A percentile compares a stretch with the other conserved stretches of the same genome.
phyloP scores from a whole-genome alignment of 140 eudicot species.

The Flaveria floridana region DNA sequence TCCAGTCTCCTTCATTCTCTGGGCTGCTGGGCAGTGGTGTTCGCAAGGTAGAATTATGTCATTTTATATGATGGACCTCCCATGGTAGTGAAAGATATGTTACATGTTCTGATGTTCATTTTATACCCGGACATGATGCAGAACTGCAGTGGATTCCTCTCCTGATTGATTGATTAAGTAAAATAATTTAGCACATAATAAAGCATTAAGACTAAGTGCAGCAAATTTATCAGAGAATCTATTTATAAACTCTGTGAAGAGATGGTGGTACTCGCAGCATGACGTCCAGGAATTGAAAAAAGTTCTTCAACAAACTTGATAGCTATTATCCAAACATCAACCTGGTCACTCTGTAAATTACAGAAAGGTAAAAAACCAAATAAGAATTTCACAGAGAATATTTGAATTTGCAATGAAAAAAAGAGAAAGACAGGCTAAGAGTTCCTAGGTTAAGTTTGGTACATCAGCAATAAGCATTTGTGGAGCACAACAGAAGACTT shows the following conservation, averaged over 20 bases:
- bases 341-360: constrained; percentile 61
- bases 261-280: constrained; percentile 61
- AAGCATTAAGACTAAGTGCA: constrained; percentile 72
- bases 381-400: neutral
- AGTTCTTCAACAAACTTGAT: constrained; percentile 65
- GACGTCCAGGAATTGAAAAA: constrained; percentile 52
- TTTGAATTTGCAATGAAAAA: constrained; percentile 6
- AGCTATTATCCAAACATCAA: constrained; percentile 70
- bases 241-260: constrained; percentile 68
- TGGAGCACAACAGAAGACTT: constrained; percentile 68
- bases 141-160: constrained; percentile 58
- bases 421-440: constrained; percentile 49
- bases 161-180: constrained; percentile 1
- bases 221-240: constrained; percentile 81
- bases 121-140: constrained; percentile 9
- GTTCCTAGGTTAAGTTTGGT: constrained; percentile 72
- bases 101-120: constrained; percentile 15
- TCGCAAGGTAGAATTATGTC: too few relatives aligned
- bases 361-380: constrained; percentile 12
- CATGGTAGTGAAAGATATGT: too few relatives aligned
- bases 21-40: too few relatives aligned
- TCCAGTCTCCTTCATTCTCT: too few relatives aligned
- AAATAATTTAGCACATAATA: constrained; percentile 51
- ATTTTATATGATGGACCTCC: too few relatives aligned
- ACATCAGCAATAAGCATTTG: constrained; percentile 66